These are phyloP conservation scores for Solanum bulbocastanum DNA, from an alignment of 257 asterid genomes.

Conservation along the genomic window DNA sequence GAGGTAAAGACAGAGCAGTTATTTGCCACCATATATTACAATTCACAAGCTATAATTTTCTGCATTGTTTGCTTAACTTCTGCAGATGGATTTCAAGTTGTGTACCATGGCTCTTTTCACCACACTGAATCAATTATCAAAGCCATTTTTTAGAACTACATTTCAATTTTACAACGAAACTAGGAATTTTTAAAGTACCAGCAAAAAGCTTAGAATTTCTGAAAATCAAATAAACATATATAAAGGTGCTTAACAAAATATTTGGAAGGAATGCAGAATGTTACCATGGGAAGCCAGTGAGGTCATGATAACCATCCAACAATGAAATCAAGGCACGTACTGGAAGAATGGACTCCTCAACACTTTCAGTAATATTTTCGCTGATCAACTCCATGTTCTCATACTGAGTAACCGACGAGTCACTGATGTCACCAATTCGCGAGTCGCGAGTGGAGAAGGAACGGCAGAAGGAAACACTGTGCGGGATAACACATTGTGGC, in stretches of 20 bases:
- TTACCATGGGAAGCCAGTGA: constrained; percentile 36
- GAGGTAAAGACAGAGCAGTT: neutral
- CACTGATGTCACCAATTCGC: neutral
- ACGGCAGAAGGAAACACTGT: constrained; percentile 3
- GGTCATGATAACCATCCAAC: constrained; percentile 26
- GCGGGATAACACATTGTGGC: neutral
- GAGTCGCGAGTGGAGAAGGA: constrained; percentile 16
- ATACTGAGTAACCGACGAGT: neutral
- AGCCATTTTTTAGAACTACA: neutral
- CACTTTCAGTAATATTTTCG: neutral
- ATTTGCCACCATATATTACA: neutral
- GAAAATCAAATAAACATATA: neutral
- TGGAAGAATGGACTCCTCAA: constrained; percentile 20
- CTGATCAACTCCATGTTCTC: neutral
- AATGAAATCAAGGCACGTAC: constrained; percentile 20
- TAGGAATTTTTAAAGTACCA: neutral
- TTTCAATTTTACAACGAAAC: neutral
- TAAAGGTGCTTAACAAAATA: neutral
- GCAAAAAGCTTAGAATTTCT: neutral
- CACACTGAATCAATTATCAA: neutral
- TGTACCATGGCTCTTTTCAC: neutral
- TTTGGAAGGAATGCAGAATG: neutral
- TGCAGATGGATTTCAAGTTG: neutral
- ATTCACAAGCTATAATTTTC: neutral
- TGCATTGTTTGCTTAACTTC: neutral